Evolutionary conservation across 2,329 filamentous ascomycete species (phyloP).

Genomic region (Aureobasidium mangrovei): DNA sequence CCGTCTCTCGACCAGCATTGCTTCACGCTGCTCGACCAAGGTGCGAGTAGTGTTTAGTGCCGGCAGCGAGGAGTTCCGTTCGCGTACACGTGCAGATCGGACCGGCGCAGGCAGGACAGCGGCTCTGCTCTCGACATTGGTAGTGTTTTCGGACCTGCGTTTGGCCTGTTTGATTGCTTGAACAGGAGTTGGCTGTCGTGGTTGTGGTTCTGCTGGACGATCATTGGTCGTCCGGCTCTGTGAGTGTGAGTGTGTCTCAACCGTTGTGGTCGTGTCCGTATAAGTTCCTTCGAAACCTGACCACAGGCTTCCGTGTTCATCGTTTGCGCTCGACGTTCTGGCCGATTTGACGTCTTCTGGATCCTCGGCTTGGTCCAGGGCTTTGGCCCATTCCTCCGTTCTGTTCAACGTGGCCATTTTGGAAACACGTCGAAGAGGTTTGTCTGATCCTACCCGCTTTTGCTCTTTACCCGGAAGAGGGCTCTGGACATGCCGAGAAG

Average conservation of each 20-base stretch:
- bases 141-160: neutral
- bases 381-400: constrained; percentile 95
- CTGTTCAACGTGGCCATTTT: constrained; percentile 73
- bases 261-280: neutral
- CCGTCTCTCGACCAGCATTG: neutral
- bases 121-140: neutral
- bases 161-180: neutral
- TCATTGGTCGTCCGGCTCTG: neutral
- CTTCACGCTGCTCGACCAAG: neutral
- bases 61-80: neutral
- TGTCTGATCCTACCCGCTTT: too few species aligned
- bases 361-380: constrained; percentile 66
- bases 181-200: neutral
- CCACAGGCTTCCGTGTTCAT: neutral
- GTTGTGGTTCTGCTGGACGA: neutral
- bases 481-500: neutral
- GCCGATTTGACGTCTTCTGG: constrained; percentile 50
- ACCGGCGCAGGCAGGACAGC: neutral
- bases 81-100: neutral
- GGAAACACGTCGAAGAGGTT: constrained; percentile 35
- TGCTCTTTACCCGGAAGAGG: neutral
- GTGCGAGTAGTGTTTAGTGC: neutral
- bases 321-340: constrained; percentile 20
- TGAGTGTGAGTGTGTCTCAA: neutral
- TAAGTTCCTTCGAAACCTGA: constrained; percentile 1